Percentiles rank a stretch among this genome's conserved stretches.
phyloP scores from a whole-genome alignment of 2,329 filamentous ascomycete species.

The Bipolaris sorokiniana region DNA sequence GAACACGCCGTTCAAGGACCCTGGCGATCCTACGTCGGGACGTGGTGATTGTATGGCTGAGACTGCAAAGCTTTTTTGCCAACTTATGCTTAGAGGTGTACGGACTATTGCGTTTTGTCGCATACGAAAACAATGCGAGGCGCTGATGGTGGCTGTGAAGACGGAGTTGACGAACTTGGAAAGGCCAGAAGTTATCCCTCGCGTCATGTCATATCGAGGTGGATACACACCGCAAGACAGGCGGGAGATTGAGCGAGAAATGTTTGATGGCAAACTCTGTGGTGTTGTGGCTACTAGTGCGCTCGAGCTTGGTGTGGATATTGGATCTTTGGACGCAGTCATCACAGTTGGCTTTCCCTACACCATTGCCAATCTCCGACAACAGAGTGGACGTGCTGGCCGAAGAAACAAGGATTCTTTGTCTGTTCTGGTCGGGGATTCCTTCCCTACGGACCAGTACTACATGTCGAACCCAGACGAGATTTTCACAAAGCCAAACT shows the following conservation, averaged over 20 bases:
- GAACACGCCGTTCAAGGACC: conserved; percentile 96
- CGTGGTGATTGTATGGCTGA: conserved; percentile 83
- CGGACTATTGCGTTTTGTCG: conserved; percentile 92
- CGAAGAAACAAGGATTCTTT: conserved; percentile 87
- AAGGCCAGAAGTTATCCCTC: conserved; percentile 72
- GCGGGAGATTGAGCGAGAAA: conserved; percentile 86
- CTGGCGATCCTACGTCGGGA: conserved; percentile 82
- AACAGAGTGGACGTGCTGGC: conserved; percentile 92
- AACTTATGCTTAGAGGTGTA: conserved; percentile 85
- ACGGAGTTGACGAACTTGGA: conserved; percentile 76
- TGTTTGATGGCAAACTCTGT: conserved; percentile 94
- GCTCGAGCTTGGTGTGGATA: conserved; percentile 92
- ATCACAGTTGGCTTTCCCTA: conserved; percentile 95
- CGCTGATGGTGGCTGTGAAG: conserved; percentile 79
- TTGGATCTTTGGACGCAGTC: conserved; percentile 91
- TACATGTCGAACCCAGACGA: conserved; percentile 97
- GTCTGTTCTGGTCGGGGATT: conserved; percentile 86
- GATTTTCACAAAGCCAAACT: conserved; percentile 90
- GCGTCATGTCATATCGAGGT: conserved; percentile 94
- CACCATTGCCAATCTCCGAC: conserved; percentile 89
- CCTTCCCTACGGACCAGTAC: conserved; percentile 89
- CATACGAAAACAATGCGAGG: conserved; percentile 86
- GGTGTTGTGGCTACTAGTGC: conserved; percentile 95
- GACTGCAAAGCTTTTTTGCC: conserved; percentile 88
- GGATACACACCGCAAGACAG: conserved; percentile 93